Conservation (phyloP, 352 stramenopile species). For the Saprolegnia diclina region DNA sequence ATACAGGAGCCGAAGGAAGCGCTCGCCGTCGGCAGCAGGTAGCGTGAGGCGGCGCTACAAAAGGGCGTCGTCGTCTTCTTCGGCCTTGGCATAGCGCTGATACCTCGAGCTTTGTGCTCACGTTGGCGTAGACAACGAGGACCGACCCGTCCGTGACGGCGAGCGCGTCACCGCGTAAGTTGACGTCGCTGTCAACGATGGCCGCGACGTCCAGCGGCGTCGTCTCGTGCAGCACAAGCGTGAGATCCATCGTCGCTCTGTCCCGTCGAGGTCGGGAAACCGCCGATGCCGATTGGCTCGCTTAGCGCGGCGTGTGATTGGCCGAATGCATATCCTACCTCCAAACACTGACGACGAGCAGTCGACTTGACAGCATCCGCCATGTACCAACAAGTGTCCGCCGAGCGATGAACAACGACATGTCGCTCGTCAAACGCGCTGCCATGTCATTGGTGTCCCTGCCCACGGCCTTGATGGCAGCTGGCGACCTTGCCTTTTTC, state of each 20-base stretch:
- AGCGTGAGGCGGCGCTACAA: constrained; percentile 10
- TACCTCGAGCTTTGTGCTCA: not conserved
- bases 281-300: not conserved
- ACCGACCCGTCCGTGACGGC: not conserved
- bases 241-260: not conserved
- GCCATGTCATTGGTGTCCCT: too few relatives aligned
- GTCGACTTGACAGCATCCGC: too few relatives aligned
- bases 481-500: too few relatives aligned
- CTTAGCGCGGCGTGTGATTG: not conserved
- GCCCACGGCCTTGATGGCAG: too few relatives aligned
- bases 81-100: not conserved
- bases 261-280: not conserved
- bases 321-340: not conserved
- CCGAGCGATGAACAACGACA: too few relatives aligned
- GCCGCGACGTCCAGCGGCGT: not conserved
- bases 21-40: not conserved
- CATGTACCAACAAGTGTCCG: too few relatives aligned
- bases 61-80: too few relatives aligned
- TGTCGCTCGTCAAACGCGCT: too few relatives aligned
- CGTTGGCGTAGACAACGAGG: not conserved
- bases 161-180: constrained; percentile 18
- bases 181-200: constrained; percentile 17
- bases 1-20: constrained; percentile 6
- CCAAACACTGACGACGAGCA: too few relatives aligned
- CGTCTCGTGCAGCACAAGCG: constrained; percentile 2